Conservation (phyloP, 73 alveolate genomes). For the Paramecium tetraurelia region DNA sequence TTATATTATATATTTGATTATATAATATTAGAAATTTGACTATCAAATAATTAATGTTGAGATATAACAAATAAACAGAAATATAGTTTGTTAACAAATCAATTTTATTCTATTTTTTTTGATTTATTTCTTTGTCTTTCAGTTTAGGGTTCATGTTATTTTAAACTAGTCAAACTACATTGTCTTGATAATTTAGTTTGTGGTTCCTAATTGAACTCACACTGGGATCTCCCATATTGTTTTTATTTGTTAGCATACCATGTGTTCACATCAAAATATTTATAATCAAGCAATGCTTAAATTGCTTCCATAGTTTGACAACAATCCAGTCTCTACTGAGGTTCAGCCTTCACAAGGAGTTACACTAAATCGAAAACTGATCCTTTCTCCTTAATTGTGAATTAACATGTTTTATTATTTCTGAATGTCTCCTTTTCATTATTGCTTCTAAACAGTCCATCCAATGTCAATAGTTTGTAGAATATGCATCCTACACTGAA, state of each 20-base stretch:
- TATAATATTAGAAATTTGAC: no score
- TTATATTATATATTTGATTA: no score
- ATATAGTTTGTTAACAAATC: not conserved
- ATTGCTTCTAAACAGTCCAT: not conserved
- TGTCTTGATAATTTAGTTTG: not conserved
- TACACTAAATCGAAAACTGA: conserved; percentile 1
- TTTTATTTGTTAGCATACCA: not conserved
- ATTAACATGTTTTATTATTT: not conserved
- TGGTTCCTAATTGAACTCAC: not conserved
- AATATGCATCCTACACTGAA: conserved; percentile 41
- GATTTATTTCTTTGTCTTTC: not conserved
- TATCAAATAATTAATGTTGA: not conserved
- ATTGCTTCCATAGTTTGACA: not conserved
- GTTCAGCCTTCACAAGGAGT: not conserved
- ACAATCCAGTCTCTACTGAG: not conserved
- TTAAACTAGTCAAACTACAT: not conserved
- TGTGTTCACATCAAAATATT: conserved; percentile 18
- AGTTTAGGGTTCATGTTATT: not conserved
- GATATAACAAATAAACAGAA: not conserved
- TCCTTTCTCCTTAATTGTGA: conserved; percentile 2
- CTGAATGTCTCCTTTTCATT: not conserved
- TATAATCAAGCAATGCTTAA: not conserved
- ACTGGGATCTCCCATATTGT: not conserved
- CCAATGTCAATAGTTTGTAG: not conserved
- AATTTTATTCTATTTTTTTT: not conserved